Base-by-base conservation (phyloP, 129 eudicot genomes). In the Pulicaria dysenterica region DNA sequence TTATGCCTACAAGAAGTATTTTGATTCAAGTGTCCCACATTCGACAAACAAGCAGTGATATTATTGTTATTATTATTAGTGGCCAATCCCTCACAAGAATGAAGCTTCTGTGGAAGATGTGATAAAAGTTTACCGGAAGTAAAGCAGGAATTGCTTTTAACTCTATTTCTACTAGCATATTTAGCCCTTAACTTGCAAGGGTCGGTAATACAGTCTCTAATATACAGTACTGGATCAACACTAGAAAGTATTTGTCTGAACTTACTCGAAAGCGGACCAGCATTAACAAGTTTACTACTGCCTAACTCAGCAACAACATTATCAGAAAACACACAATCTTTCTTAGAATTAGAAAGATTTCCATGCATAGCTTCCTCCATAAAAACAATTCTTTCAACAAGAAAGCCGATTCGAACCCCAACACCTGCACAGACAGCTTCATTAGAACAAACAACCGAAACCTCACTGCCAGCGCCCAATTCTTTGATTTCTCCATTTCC, bases 391-490 rank as follows among this genome's bases (percentile, higher is more conserved):
- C 77, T 86, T 31, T 85, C 85, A 46, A 92, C 81, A 37, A 73
- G 59, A 83, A 92, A 92, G 12, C 94, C 96, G 54, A 86, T 68
- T 37, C 86, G 72, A 3, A 24, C 67, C 67, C 86, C 74, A 31
- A 51, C 37, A 13, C 74, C 31, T 24, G 1, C 54, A 73, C 92
- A 88, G 42, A 41, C 80, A 16, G 58, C 74, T 42, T 64, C 88
- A 76, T 67, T 64, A 31, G 80, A 82, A 74, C 94, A 86, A 58
- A 69, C 87, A 66, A 92, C 51, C 14, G 74, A 54, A 76, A 92
- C 85, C 86, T 77, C 98, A 79, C 85, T 86, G 3, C 96, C 96
- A 1, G 71, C 91, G 40, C 49, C 2, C 44, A 89, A 46, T 58
- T 85, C 96, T 36, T 67, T 80, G 66, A 70, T 80, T 13, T 77